phyloP scores from a whole-genome alignment of 805 yeast genomes.

The Candida railenensis region DNA sequence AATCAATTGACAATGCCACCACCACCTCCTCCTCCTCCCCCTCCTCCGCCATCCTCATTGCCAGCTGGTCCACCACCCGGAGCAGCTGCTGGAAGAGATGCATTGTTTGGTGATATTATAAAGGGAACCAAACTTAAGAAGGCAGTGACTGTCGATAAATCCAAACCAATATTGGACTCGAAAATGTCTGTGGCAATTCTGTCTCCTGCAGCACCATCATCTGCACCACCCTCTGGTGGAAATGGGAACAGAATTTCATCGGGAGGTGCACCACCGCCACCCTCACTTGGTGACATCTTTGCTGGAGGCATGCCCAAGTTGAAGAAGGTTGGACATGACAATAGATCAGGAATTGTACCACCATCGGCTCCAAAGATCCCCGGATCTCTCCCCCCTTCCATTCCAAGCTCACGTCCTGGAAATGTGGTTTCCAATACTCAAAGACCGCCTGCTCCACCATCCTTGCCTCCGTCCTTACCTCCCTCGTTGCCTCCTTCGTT shows the following conservation, averaged over 20 bases:
- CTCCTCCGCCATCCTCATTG: constrained; percentile 21
- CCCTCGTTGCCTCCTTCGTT: constrained; percentile 3
- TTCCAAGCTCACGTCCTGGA: constrained; percentile 22
- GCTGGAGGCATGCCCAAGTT: constrained; percentile 82
- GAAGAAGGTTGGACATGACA: constrained; percentile 35
- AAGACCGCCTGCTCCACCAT: constrained; percentile 22
- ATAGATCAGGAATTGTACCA: constrained; percentile 35
- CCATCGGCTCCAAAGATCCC: constrained; percentile 41
- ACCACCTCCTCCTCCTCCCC: constrained; percentile 36
- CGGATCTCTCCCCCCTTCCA: not conserved
- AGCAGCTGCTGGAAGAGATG: constrained; percentile 38
- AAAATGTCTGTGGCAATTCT: constrained; percentile 37
- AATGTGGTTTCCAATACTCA: constrained; percentile 39
- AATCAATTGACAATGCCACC: constrained; percentile 20
- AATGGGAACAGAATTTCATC: constrained; percentile 14
- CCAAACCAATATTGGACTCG: constrained; percentile 57
- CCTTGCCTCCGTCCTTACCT: not conserved
- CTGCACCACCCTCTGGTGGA: constrained; percentile 19
- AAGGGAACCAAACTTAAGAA: constrained; percentile 48
- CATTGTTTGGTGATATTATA: constrained; percentile 77
- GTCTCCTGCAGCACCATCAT: constrained; percentile 16
- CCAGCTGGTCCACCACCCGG: constrained; percentile 17
- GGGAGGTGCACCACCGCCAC: constrained; percentile 17
- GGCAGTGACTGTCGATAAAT: constrained; percentile 44
- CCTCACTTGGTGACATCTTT: constrained; percentile 59